These are phyloP conservation scores for Geranium rotundifolium DNA, from an alignment of 345 rosid species.

Conservation along the genomic window DNA sequence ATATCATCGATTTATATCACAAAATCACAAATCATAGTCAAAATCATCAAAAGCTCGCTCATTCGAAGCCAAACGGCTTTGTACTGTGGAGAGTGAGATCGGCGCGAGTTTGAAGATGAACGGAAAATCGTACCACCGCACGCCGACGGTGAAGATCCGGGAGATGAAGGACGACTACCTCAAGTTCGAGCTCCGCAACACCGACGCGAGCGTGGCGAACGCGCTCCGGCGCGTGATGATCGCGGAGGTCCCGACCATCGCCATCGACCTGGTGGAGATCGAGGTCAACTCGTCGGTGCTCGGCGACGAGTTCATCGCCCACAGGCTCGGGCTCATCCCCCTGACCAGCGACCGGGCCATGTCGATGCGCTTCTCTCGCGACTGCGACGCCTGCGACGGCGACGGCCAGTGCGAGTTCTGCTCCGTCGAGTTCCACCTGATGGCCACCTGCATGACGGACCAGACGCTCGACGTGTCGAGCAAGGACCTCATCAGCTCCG, in stretches of 20 bases:
- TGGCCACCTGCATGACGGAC: constrained; percentile 66
- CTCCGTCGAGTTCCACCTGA: constrained; percentile 81
- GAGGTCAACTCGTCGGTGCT: constrained; percentile 84
- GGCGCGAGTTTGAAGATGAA: constrained; percentile 32
- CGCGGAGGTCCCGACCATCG: constrained; percentile 90
- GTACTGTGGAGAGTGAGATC: too few species aligned
- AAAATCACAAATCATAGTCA: too few species aligned
- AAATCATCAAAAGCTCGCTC: too few species aligned
- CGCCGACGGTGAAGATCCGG: constrained; percentile 70
- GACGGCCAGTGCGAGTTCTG: constrained; percentile 97
- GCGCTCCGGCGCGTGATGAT: constrained; percentile 98
- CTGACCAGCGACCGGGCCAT: constrained; percentile 83
- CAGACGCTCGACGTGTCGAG: constrained; percentile 90
- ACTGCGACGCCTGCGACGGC: constrained; percentile 93
- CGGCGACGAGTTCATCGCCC: constrained; percentile 93
- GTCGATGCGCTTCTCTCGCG: constrained; percentile 91
- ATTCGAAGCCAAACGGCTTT: too few species aligned
- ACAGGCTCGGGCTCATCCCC: constrained; percentile 86
- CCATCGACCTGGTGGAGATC: constrained; percentile 92
- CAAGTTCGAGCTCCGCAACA: constrained; percentile 91
- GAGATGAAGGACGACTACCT: constrained; percentile 66
- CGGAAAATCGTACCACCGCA: constrained; percentile 69
- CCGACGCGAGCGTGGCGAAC: constrained; percentile 82
- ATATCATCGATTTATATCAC: too few species aligned
- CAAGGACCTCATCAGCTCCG: constrained; percentile 70